Evolutionary conservation across 1,139 yeast species (phyloP), one percentile per base, ranked within the genome.

Genomic region (Geotrichum macrosporum): DNA sequence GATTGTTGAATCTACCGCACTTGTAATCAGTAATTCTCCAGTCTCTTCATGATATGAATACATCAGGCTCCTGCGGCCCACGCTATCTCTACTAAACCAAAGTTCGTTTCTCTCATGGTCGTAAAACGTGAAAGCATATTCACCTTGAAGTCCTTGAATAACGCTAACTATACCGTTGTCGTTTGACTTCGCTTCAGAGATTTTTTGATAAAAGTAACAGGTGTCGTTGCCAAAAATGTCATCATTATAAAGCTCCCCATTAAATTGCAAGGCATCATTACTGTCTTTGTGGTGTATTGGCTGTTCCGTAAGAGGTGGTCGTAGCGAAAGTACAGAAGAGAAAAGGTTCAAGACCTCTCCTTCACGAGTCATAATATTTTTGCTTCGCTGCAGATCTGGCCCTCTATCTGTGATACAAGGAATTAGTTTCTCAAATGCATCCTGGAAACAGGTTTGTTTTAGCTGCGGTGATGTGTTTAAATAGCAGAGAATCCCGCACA

Each of bases 241-340:
- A 0, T 63, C 59, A 55, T 81, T 81, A 62, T 89, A 89, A 10
- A 88, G 67, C 61, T 89, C 97, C 0, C 97, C 98, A 62, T 92
- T 92, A 66, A 83, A 92, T 59, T 85, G 96, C 13, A 81, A 55
- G 1, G 72, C 58, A 35, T 54, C 80, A 48, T 58, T 66, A 42
- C 35, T 32, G 6, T 35, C 20, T 5, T 45, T 51, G 60, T 63
- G 13, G 62, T 63, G 6, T 9, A 75, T 53, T 0, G 97, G 96
- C 64, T 92, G 97, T 20, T 66, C 56, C 0, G 84, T 78, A 55
- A 85, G 77, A 0, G 97, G 97, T 32, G 76, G 75, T 49, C 97
- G 70, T 35, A 92, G 67, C 0, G 95, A 82, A 20, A 92, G 68
- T 0, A 92, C 86, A 0, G 96, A 83, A 0, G 92, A 78, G 52